phyloP scores from a whole-genome alignment of 805 yeast species.

The Yamadazyma phyllophila region DNA sequence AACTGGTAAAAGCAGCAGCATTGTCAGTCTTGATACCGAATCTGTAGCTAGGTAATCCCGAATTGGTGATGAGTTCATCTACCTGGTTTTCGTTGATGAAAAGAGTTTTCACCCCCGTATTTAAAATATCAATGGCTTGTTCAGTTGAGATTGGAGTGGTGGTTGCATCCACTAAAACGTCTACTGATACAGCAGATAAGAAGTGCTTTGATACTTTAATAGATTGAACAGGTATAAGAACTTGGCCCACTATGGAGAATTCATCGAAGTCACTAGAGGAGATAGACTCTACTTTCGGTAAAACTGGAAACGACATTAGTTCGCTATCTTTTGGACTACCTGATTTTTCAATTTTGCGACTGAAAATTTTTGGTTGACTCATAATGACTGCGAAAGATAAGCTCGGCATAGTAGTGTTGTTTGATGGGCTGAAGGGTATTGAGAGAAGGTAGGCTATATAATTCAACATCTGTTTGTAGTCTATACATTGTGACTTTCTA shows the following conservation, averaged over 20 bases:
- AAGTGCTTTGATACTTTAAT: slow-evolving; percentile 32
- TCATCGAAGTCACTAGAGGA: slow-evolving; percentile 11
- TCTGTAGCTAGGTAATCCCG: slow-evolving; percentile 54
- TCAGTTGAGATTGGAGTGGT: slow-evolving; percentile 36
- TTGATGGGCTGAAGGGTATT: too few relatives aligned
- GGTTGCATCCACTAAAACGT: slow-evolving; percentile 31
- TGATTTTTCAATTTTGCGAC: neutral
- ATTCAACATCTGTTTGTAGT: neutral
- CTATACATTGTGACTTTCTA: neutral
- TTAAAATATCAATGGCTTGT: slow-evolving; percentile 49
- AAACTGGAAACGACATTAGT: slow-evolving; percentile 38
- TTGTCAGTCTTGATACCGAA: slow-evolving; percentile 28
- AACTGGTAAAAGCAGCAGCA: slow-evolving; percentile 7
- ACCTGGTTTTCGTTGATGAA: slow-evolving; percentile 34
- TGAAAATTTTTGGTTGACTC: slow-evolving; percentile 8
- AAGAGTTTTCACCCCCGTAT: slow-evolving; percentile 55
- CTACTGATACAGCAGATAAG: slow-evolving; percentile 30
- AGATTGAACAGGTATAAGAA: slow-evolving; percentile 27
- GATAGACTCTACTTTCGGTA: slow-evolving; percentile 31
- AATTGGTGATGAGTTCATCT: slow-evolving; percentile 27
- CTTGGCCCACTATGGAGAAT: slow-evolving; percentile 34
- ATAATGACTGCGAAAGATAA: slow-evolving; percentile 3
- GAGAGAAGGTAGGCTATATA: too few relatives aligned
- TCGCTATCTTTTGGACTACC: neutral
- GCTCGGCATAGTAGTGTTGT: neutral